These are phyloP conservation scores for Fraxinus xanthoxyloides DNA, from an alignment of 305 asterid genomes.

Conservation along the genomic window DNA sequence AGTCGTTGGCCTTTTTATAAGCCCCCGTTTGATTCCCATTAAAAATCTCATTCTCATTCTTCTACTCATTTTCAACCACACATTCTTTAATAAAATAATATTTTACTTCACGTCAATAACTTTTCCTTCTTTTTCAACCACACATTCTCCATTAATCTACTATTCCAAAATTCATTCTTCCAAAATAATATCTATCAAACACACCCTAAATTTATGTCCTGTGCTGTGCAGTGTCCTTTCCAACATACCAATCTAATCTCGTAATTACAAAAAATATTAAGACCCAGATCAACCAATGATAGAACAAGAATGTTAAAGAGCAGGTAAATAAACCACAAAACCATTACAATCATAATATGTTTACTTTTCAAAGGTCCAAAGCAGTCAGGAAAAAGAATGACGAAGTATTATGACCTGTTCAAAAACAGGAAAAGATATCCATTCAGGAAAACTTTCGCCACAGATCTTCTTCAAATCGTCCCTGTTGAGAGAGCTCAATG, in stretches of 20 bases:
- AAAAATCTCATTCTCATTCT: no score
- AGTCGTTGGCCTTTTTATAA: conserved; percentile 1
- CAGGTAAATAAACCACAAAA: not conserved
- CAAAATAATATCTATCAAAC: no score
- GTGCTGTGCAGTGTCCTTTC: not conserved
- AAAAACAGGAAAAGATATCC: conserved; percentile 94
- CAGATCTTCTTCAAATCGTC: conserved; percentile 91
- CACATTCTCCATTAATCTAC: no score
- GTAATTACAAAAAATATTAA: not conserved
- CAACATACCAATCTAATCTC: not conserved
- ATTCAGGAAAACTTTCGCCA: conserved; percentile 85
- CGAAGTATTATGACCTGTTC: conserved; percentile 62
- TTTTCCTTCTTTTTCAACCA: no score
- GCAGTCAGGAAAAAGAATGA: not conserved
- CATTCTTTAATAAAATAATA: no score
- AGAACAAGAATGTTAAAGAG: not conserved
- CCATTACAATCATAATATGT: conserved; percentile 1
- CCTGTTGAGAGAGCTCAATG: conserved; percentile 72
- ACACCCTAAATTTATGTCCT: not conserved
- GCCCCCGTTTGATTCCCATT: no score
- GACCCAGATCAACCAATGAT: not conserved
- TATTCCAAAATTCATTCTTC: no score
- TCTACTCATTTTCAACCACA: no score
- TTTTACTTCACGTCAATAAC: no score
- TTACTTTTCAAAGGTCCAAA: conserved; percentile 15